phyloP scores from a whole-genome alignment of 129 eudicot species.

The Kitagawia praeruptora region DNA sequence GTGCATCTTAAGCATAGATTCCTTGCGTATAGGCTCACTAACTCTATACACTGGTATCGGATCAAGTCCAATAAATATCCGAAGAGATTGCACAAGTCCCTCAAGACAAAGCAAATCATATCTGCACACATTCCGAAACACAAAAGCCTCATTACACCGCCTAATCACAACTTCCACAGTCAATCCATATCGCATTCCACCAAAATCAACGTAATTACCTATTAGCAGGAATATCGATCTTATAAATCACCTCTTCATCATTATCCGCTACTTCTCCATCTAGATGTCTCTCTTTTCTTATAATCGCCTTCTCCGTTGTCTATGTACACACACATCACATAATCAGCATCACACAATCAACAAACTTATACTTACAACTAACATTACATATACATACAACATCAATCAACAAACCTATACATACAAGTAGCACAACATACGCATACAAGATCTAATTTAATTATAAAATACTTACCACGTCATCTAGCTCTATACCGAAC shows the following conservation, averaged over 20 bases:
- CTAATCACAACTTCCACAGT: not conserved
- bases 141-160: not conserved
- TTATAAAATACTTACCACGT: conserved; percentile 37
- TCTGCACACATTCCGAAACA: conserved; percentile 33
- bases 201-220: conserved; percentile 30
- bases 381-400: not conserved
- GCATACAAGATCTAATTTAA: not conserved
- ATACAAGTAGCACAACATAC: not conserved
- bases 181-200: not conserved
- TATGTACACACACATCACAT: conserved; percentile 10
- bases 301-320: conserved; percentile 94
- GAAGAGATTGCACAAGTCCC: conserved; percentile 80
- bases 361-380: not conserved
- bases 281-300: conserved; percentile 81
- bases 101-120: conserved; percentile 97
- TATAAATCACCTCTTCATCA: conserved; percentile 83
- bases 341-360: not conserved
- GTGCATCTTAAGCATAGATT: conserved; percentile 82
- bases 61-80: conserved; percentile 61
- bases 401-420: not conserved
- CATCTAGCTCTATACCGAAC: conserved; percentile 97
- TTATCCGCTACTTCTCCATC: conserved; percentile 50
- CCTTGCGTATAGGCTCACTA: conserved; percentile 24
- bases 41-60: conserved; percentile 57
- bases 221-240: conserved; percentile 88